Evolutionary conservation across 1,284 basidiomycete genomes (phyloP), one percentile per base, ranked within the genome.

Genomic region (Spongiforma sp.): DNA sequence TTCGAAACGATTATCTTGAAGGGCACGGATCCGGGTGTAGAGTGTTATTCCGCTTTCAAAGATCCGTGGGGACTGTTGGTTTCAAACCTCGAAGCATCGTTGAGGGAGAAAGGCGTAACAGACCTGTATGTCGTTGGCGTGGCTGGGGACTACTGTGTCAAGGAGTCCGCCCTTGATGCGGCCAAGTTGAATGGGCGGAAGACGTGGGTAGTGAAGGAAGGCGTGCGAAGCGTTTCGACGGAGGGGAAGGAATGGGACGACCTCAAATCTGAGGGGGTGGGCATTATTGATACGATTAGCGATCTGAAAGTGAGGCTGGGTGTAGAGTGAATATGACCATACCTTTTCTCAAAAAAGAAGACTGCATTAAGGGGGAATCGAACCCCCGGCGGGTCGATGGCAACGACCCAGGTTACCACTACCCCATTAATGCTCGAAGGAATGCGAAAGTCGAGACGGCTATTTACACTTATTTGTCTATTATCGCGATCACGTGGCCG

Each of bases 371-470:
- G 65, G 19, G 65, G 65, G 65, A 64, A 67, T 67, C 65, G 66
- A 67, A 67, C 61, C 65, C 65, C 85, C 86, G 86, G 87, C 87
- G 87, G 87, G 86, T 88, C 83, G 84, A 75, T 75, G 74, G 74
- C 76, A 77, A 75, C 76, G 74, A 75, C 74, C 74, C 76, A 75
- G 74, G 74, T 75, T 75, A 75, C 74, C 74, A 75, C 74, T 75
- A 77, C 74, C 74, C 75, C 74, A 75, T 75, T 75, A 75, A 75
- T 75, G 74, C 74, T 14, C 11, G n/a, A n/a, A n/a, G n/a, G n/a
- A n/a, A n/a, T n/a, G n/a, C n/a, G n/a, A n/a, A n/a, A n/a, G n/a
- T n/a, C n/a, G n/a, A n/a, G n/a, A 33, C 24, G 33, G 50, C 4
- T 66, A 24, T 71, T 64, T 69, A 48, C 34, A 12, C 48, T 1